Evolutionary conservation across 2,329 filamentous ascomycete genomes (phyloP).

Genomic region (Botrytis porri): DNA sequence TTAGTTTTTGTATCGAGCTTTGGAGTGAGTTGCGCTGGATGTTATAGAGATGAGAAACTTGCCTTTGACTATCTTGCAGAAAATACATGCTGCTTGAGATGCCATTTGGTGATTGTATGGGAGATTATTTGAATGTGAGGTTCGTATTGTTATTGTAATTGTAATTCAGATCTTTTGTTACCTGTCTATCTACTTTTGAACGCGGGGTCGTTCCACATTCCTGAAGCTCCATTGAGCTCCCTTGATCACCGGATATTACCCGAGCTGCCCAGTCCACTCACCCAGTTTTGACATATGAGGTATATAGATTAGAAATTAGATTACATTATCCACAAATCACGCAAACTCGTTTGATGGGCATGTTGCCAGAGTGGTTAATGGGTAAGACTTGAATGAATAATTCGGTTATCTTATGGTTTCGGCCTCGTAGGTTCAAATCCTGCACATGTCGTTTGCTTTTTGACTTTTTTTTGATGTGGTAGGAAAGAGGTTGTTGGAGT

Average conservation of each 20-base stretch:
- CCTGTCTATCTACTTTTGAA: not conserved
- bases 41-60: constrained; percentile 27
- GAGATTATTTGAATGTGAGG: not conserved
- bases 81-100: constrained; percentile 69
- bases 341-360: not conserved
- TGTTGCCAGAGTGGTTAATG: constrained; percentile 22
- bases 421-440: constrained; percentile 23
- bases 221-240: constrained; percentile 2
- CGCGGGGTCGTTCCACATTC: constrained; percentile 15
- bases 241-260: not conserved
- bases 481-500: not conserved
- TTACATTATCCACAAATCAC: not conserved
- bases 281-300: rapidly evolving
- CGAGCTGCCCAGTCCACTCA: not conserved
- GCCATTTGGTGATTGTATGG: not conserved
- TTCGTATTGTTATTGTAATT: not conserved
- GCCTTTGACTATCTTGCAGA: constrained; percentile 98
- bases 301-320: rapidly evolving
- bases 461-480: not conserved
- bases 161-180: not conserved
- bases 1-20: constrained; percentile 16
- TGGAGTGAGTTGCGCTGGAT: constrained; percentile 16
- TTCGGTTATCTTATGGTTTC: constrained; percentile 23
- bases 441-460: constrained; percentile 18
- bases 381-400: constrained; percentile 21